These are phyloP conservation scores for Fusarium camptoceras DNA, from an alignment of 2,329 filamentous ascomycete species.

Conservation along the genomic window DNA sequence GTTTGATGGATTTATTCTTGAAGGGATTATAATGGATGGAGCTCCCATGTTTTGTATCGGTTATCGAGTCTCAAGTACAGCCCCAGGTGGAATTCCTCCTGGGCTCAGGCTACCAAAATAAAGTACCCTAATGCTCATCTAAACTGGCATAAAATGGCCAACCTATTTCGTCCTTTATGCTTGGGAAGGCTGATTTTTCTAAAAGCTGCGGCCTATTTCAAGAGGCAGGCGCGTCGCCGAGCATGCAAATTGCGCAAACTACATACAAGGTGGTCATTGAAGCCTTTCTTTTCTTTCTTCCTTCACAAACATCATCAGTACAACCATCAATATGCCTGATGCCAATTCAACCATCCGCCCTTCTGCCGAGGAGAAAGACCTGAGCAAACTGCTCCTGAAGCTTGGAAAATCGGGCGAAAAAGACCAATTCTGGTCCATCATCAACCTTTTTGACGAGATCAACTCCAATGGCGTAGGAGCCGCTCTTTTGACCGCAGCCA, in stretches of 20 bases:
- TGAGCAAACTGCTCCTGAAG: neutral
- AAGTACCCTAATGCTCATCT: neutral
- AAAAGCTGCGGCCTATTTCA: neutral
- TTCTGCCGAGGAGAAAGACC: too few species aligned
- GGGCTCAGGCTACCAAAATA: neutral
- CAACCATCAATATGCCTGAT: neutral
- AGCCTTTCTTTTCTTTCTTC: neutral
- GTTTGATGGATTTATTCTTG: too few species aligned
- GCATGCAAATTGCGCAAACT: too few species aligned
- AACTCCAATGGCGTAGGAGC: neutral
- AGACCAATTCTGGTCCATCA: neutral
- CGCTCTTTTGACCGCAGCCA: neutral
- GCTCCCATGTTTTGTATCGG: neutral
- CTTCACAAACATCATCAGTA: neutral
- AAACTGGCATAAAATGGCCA: neutral
- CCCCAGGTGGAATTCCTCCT: too few species aligned
- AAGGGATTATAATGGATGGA: neutral
- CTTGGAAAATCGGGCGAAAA: neutral
- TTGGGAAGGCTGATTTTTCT: neutral
- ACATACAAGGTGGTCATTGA: too few species aligned
- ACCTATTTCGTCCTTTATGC: neutral
- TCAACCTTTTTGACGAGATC: fast-evolving
- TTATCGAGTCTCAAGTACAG: neutral
- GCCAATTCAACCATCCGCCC: too few species aligned
- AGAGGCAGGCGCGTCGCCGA: neutral